Conservation (phyloP, 495 filamentous ascomycete genomes). For the Friedmanniomyces simplex region DNA sequence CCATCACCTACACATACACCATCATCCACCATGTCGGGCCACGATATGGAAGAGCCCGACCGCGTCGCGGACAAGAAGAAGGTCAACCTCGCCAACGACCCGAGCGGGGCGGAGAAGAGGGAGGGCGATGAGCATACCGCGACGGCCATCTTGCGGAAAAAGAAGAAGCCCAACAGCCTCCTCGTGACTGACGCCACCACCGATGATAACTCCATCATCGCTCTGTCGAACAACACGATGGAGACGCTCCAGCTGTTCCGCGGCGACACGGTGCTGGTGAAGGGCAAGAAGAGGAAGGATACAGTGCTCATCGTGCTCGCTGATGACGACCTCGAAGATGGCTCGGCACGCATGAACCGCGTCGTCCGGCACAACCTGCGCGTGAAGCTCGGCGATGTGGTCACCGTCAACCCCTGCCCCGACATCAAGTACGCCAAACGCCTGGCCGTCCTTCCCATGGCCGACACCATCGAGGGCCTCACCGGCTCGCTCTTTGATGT, state of each 20-base stretch:
- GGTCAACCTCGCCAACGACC: slow-evolving; percentile 58
- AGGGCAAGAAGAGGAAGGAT: slow-evolving; percentile 99
- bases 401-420: slow-evolving; percentile 97
- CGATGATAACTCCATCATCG: slow-evolving; percentile 99
- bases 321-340: slow-evolving; percentile 96
- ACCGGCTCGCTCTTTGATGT: slow-evolving; percentile 98
- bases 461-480: slow-evolving; percentile 93
- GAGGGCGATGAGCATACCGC: slow-evolving; percentile 65
- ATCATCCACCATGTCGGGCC: slow-evolving; percentile 45
- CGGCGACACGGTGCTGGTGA: slow-evolving; percentile 93
- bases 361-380: slow-evolving; percentile 96
- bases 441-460: slow-evolving; percentile 95
- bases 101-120: slow-evolving; percentile 12
- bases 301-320: slow-evolving; percentile 94
- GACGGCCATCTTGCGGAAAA: slow-evolving; percentile 98
- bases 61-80: slow-evolving; percentile 69
- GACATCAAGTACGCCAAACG: slow-evolving; percentile 99
- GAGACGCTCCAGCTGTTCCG: slow-evolving; percentile 95
- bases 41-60: slow-evolving; percentile 47
- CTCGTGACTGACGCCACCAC: slow-evolving; percentile 97
- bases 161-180: slow-evolving; percentile 99
- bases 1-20: not conserved
- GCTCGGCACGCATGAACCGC: slow-evolving; percentile 91
- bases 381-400: slow-evolving; percentile 94
- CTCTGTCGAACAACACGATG: slow-evolving; percentile 98